Percentiles rank a stretch among this genome's conserved stretches.
Conservation (phyloP, 208 protist genomes). For the Angomonas deanei region DNA sequence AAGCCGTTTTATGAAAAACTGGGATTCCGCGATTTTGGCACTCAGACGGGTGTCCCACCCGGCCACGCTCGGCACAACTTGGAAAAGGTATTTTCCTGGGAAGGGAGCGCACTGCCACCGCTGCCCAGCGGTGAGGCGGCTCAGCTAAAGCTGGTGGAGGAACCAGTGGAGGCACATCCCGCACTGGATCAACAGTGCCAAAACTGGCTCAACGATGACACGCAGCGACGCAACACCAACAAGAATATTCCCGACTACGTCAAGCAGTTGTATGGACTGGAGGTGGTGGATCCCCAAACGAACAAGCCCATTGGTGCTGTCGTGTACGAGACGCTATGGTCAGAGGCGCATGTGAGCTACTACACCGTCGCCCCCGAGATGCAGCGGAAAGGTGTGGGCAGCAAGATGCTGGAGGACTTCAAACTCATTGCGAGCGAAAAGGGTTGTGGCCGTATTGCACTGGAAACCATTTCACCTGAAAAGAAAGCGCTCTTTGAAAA, state of each 20-base stretch:
- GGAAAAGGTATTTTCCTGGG: conserved; percentile 23
- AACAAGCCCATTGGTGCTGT: conserved; percentile 11
- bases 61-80: conserved; percentile 29
- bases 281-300: conserved; percentile 1
- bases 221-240: conserved; percentile 6
- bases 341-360: conserved; percentile 4
- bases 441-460: conserved; percentile 20
- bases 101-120: not conserved
- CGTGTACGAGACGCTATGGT: conserved; percentile 21
- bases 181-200: conserved; percentile 5
- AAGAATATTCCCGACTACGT: conserved; percentile 11
- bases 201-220: conserved; percentile 15
- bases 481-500: conserved; percentile 36
- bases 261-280: conserved; percentile 14
- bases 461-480: conserved; percentile 41
- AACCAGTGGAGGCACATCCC: not conserved
- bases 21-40: conserved; percentile 26
- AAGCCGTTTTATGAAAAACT: conserved; percentile 34
- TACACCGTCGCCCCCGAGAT: not conserved
- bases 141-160: conserved; percentile 8
- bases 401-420: not conserved
- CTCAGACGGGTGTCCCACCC: conserved; percentile 20
- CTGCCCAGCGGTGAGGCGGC: not conserved
- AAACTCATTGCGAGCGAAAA: conserved; percentile 14
- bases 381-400: not conserved